These are phyloP conservation scores for Tremella yokohamensis DNA, from an alignment of 768 basidiomycete species.

Conservation along the genomic window DNA sequence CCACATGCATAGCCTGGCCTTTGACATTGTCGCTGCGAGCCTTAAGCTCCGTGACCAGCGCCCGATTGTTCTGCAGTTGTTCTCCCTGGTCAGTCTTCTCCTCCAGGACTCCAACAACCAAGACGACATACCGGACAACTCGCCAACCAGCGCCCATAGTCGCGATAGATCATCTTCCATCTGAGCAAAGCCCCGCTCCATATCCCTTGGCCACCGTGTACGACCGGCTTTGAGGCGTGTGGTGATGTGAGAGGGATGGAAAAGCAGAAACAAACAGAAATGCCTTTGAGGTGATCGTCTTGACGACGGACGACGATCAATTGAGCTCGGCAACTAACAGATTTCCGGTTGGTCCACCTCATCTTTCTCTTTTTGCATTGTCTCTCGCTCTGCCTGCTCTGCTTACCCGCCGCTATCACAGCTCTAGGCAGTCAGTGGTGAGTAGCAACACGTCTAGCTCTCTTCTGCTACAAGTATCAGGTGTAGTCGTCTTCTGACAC, in stretches of 20 bases:
- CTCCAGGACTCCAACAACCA: no score
- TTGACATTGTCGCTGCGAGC: slow-evolving; percentile 69
- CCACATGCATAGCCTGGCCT: slow-evolving; percentile 68
- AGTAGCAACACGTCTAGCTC: no score
- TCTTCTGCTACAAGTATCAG: no score
- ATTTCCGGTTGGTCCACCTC: no score
- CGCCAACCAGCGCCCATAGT: slow-evolving; percentile 35
- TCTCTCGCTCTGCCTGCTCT: slow-evolving; percentile 1
- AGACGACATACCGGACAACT: slow-evolving; percentile 31
- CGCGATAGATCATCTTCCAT: slow-evolving; percentile 32
- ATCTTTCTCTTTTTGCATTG: slow-evolving; percentile 2
- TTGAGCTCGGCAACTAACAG: no score
- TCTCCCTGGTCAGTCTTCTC: slow-evolving; percentile 22
- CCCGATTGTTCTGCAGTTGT: slow-evolving; percentile 70
- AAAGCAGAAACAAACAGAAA: neutral
- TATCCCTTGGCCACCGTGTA: slow-evolving; percentile 3
- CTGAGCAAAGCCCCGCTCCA: slow-evolving; percentile 18
- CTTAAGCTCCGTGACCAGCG: slow-evolving; percentile 66
- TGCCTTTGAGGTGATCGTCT: neutral
- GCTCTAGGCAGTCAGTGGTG: no score
- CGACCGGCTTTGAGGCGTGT: no score
- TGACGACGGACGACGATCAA: neutral
- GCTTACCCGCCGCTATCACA: no score
- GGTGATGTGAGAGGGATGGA: neutral
- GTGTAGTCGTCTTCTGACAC: no score